phyloP scores from a whole-genome alignment of 2,329 filamentous ascomycete species.

The Ceratocystiopsis sp. region DNA sequence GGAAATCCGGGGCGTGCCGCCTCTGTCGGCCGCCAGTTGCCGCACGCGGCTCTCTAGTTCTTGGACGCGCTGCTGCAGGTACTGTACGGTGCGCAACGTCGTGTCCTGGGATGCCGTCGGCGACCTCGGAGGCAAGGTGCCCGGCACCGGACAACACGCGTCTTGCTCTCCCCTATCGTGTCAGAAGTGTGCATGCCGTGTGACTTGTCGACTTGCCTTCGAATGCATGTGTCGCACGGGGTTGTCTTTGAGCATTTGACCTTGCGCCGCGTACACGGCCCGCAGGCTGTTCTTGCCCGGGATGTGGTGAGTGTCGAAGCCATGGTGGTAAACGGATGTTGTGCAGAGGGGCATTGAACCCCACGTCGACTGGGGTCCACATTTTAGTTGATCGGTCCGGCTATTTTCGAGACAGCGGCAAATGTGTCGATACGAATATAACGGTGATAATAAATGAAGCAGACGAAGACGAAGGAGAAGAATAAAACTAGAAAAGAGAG shows the following conservation, averaged over 20 bases:
- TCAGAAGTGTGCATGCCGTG: neutral
- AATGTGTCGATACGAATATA: too few species aligned
- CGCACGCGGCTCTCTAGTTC: neutral
- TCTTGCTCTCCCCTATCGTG: conserved; percentile 6
- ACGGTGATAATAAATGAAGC: too few species aligned
- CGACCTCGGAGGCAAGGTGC: neutral
- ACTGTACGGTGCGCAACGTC: neutral
- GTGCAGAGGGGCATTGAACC: too few species aligned
- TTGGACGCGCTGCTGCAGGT: neutral
- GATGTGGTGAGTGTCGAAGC: too few species aligned
- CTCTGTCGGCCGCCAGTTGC: neutral
- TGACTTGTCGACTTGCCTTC: conserved; percentile 9
- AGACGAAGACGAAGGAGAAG: too few species aligned
- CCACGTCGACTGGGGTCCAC: too few species aligned
- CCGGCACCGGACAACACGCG: conserved; percentile 1
- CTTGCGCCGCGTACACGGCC: conserved; percentile 11
- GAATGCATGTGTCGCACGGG: conserved; percentile 12
- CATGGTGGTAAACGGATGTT: too few species aligned
- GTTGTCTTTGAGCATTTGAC: conserved; percentile 13
- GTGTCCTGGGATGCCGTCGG: neutral
- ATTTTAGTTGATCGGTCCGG: too few species aligned
- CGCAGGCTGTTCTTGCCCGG: conserved; percentile 8
- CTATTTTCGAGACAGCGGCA: too few species aligned
- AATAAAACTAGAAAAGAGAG: too few species aligned
- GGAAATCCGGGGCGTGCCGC: too few species aligned